Conservation (phyloP, 768 basidiomycete genomes). For the Phanerochaete carnosa region DNA sequence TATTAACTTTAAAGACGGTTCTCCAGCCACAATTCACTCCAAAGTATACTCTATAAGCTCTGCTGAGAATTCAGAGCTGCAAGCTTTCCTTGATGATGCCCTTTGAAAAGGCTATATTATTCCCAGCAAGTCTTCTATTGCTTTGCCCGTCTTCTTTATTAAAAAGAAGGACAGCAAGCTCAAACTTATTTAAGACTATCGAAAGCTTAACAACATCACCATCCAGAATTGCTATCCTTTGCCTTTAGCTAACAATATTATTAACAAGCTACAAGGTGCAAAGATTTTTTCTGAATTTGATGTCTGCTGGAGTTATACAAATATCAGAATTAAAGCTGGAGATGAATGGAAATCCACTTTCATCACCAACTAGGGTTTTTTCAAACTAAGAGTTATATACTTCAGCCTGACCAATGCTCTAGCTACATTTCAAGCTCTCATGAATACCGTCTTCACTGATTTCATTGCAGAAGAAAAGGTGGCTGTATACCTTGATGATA, state of each 20-base stretch:
- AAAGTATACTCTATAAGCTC: slow-evolving; percentile 17
- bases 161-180: slow-evolving; percentile 34
- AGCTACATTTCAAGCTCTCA: no score
- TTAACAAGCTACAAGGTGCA: slow-evolving; percentile 20
- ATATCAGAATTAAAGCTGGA: no score
- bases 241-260: slow-evolving; percentile 21
- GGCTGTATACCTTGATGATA: no score
- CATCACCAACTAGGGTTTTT: no score
- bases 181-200: slow-evolving; percentile 31
- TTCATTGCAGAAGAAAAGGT: no score
- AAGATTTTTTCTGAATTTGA: no score
- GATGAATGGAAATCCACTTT: no score
- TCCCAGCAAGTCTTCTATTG: slow-evolving; percentile 3
- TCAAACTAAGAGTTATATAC: no score
- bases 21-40: background rate
- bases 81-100: slow-evolving; percentile 24
- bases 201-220: slow-evolving; percentile 21
- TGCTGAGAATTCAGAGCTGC: slow-evolving; percentile 17
- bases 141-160: slow-evolving; percentile 26
- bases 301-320: no score
- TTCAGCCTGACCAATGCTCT: no score
- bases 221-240: slow-evolving; percentile 15
- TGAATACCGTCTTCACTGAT: no score
- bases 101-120: slow-evolving; percentile 14
- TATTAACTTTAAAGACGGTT: slow-evolving; percentile 8